phyloP scores from a whole-genome alignment of 1,139 yeast genomes.

The Citeromyces siamensis region DNA sequence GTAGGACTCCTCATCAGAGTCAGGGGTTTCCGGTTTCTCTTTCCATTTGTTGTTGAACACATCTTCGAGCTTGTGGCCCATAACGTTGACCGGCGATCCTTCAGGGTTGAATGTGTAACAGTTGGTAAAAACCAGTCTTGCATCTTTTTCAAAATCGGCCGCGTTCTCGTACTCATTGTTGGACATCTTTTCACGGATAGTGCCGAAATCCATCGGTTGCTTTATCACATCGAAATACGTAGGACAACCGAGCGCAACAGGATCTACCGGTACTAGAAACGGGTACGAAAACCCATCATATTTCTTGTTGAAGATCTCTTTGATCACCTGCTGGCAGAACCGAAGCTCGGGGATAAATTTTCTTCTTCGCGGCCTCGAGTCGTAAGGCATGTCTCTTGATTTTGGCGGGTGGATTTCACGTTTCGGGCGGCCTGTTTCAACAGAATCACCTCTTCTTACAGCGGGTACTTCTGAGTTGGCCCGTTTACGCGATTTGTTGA shows the following conservation, averaged over 20 bases:
- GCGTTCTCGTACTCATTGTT: slow-evolving; percentile 85
- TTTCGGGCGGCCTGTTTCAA: slow-evolving; percentile 67
- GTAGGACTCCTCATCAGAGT: slow-evolving; percentile 27
- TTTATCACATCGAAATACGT: slow-evolving; percentile 76
- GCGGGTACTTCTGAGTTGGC: slow-evolving; percentile 33
- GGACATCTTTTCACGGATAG: slow-evolving; percentile 67
- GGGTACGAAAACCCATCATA: slow-evolving; percentile 82
- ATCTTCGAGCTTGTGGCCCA: slow-evolving; percentile 88
- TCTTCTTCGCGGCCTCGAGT: slow-evolving; percentile 82
- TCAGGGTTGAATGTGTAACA: slow-evolving; percentile 93
- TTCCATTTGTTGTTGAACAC: slow-evolving; percentile 85
- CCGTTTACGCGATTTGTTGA: slow-evolving; percentile 10
- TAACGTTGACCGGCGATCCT: slow-evolving; percentile 86
- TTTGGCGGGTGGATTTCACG: slow-evolving; percentile 96
- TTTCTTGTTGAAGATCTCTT: slow-evolving; percentile 75
- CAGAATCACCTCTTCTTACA: slow-evolving; percentile 46
- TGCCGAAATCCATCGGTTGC: slow-evolving; percentile 91
- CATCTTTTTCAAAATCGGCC: slow-evolving; percentile 77
- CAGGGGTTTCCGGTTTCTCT: slow-evolving; percentile 53
- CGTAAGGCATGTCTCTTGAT: slow-evolving; percentile 88
- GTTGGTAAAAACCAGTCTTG: slow-evolving; percentile 72
- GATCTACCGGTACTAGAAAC: slow-evolving; percentile 88
- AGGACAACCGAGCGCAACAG: slow-evolving; percentile 88
- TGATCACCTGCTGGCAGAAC: slow-evolving; percentile 72
- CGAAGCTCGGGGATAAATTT: slow-evolving; percentile 84